Base-by-base conservation (phyloP, 2,329 filamentous ascomycete genomes). In the Paecilomyces fulvus region DNA sequence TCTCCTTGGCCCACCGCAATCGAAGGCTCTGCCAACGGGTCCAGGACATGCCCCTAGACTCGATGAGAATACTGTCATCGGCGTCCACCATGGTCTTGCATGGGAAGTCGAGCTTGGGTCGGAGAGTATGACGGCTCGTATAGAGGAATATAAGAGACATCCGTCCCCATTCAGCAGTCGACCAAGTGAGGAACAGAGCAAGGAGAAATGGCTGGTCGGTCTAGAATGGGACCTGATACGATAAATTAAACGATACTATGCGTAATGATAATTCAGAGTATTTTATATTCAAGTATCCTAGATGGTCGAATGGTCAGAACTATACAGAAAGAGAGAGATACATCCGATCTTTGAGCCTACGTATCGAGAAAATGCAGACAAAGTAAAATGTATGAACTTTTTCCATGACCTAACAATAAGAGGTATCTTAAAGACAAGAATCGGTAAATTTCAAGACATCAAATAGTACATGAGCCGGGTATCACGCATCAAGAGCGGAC, bases 201-300 rank as follows among this genome's bases (percentile, higher is more conserved):
- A 23, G 30, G 61, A 64, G 28, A 63, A 56, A 25, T 75, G 73
- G 71, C 59, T 71, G 12, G 66, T 75, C 21, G 67, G 65, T 21
- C 66, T 73, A 63, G 71, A 75, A 58, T 76, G 73, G 73, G 70
- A 74, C 57, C 49, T 75, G n/a, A 28, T 62, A 51, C 21, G 33
- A 30, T 49, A 30, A 20, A 9, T 49, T 23, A n/a, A 2, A 52
- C 21, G 30, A 31, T 48, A 52, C 23, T 11, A 20, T 10, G 37
- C 20, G 11, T 30, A 12, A 7, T 37, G 30, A 30, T 46, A n/a
- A 49, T 17, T 17, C 20, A 30, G 2, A 43, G 11, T 30, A 53
- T 25, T 12, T 25, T 12, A 56, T 37, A 20, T 21, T 52, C 51
- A 10, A 31, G 28, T 14, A 3, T 30, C 53, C 31, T 17, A 11